Conservation (phyloP, 176 grass and related monocot genomes). For the Hsuehochloa calcarea region DNA sequence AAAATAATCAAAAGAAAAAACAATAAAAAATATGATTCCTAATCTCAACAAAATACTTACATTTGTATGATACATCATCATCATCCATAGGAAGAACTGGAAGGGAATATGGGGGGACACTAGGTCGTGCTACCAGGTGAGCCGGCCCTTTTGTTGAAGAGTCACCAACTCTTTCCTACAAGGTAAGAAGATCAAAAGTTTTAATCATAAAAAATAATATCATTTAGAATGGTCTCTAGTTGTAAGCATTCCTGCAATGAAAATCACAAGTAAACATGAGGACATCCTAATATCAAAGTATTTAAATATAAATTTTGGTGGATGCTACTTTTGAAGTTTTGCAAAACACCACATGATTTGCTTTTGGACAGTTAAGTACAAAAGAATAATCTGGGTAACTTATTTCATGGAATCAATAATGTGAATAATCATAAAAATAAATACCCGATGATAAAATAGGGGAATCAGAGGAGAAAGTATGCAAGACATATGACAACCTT, state of each 20-base stretch:
- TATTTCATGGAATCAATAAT: background rate
- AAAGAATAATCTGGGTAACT: background rate
- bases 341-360: background rate
- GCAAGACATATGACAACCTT: slow-evolving; percentile 34
- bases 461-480: background rate
- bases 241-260: background rate
- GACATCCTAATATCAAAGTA: background rate
- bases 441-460: background rate
- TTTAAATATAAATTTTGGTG: background rate
- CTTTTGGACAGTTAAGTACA: background rate
- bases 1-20: background rate
- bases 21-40: background rate
- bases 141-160: slow-evolving; percentile 49
- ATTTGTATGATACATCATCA: slow-evolving; percentile 58
- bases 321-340: background rate
- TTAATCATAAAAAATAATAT: background rate
- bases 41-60: slow-evolving; percentile 27
- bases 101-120: slow-evolving; percentile 37
- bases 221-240: background rate
- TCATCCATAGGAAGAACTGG: slow-evolving; percentile 57
- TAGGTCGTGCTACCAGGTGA: slow-evolving; percentile 39
- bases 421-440: background rate
- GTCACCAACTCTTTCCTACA: slow-evolving; percentile 51
- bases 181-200: background rate
- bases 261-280: background rate